phyloP scores from a whole-genome alignment of 352 stramenopile species.

The Globisporangium megalacanthum region DNA sequence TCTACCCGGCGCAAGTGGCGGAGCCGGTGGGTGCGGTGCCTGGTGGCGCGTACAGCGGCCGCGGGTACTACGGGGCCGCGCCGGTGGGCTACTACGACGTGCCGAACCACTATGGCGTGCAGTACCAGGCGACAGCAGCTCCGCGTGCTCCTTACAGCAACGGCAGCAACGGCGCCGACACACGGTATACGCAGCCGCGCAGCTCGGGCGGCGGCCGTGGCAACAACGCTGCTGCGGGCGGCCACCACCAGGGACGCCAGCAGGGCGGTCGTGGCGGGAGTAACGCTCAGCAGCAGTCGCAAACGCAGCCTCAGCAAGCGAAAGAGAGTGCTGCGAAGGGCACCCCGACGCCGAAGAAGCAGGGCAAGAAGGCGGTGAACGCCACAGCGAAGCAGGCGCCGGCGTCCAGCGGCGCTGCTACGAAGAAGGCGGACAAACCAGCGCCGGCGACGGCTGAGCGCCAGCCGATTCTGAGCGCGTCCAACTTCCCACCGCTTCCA shows the following conservation, averaged over 20 bases:
- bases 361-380: constrained; percentile 65
- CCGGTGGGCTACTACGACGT: constrained; percentile 66
- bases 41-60: constrained; percentile 39
- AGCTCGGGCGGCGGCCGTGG: constrained; percentile 13
- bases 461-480: constrained; percentile 74
- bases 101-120: constrained; percentile 36
- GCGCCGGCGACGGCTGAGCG: constrained; percentile 29
- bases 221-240: constrained; percentile 6
- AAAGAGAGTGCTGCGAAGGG: constrained; percentile 48
- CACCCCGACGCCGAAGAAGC: constrained; percentile 39
- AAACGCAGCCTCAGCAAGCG: constrained; percentile 18
- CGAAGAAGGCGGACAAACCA: constrained; percentile 21
- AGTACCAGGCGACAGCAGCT: constrained; percentile 48
- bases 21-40: constrained; percentile 36
- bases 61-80: constrained; percentile 62
- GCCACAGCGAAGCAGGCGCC: constrained; percentile 18
- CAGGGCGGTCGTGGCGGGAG: constrained; percentile 23
- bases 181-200: constrained; percentile 31
- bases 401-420: constrained; percentile 19
- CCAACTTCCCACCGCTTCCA: constrained; percentile 80
- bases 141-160: constrained; percentile 37
- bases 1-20: constrained; percentile 74
- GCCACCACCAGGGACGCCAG: constrained; percentile 17
- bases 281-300: constrained; percentile 14
- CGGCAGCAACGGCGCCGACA: constrained; percentile 21